Evolutionary conservation across 1,139 yeast genomes (phyloP).

Genomic region (Saccharomyces pastorianus): DNA sequence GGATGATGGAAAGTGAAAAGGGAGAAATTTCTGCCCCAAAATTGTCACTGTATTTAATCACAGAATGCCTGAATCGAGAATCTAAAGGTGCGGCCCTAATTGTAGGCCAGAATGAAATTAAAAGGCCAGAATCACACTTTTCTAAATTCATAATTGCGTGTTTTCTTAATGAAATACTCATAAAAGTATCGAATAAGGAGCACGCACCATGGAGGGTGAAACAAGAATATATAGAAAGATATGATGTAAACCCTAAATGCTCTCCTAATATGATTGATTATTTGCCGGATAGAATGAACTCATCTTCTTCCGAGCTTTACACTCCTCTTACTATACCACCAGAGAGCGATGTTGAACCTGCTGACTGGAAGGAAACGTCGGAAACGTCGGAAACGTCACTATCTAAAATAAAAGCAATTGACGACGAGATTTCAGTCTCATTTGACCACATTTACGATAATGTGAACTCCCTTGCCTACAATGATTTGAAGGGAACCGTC

Average conservation of each 20-base stretch:
- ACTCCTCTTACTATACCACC: neutral
- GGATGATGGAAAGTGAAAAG: neutral
- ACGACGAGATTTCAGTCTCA: neutral
- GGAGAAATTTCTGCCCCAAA: neutral
- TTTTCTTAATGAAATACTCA: neutral
- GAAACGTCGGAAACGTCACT: neutral
- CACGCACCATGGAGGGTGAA: neutral
- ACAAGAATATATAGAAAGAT: neutral
- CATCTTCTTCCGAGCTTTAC: neutral
- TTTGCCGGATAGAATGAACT: neutral
- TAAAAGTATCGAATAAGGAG: neutral
- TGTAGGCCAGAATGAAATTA: neutral
- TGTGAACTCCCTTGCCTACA: neutral
- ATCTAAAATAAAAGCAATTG: neutral
- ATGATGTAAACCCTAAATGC: neutral
- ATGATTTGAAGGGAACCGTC: neutral
- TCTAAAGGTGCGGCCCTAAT: neutral
- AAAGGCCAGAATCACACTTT: neutral
- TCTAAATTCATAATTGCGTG: neutral
- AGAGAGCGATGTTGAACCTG: neutral
- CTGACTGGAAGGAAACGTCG: neutral
- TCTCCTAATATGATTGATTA: neutral
- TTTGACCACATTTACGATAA: neutral
- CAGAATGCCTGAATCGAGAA: neutral
- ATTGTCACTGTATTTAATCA: neutral